Percentiles rank a stretch among this genome's conserved stretches.
Evolutionary conservation across 2,329 filamentous ascomycete genomes (phyloP).

Genomic region (Lecanicillium sp.): DNA sequence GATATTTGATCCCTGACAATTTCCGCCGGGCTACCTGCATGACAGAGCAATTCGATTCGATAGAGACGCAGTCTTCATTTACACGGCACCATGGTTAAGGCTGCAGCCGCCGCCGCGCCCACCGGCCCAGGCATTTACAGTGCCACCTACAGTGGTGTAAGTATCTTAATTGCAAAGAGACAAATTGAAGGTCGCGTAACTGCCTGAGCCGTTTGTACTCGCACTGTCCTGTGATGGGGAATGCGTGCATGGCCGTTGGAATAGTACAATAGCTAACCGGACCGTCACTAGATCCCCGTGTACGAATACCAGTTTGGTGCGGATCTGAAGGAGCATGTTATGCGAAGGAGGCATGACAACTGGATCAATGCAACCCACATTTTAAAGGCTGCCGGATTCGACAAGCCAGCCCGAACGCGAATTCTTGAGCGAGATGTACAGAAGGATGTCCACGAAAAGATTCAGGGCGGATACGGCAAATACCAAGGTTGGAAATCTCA

Average conservation of each 20-base stretch:
- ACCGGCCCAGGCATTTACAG: constrained; percentile 51
- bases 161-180: constrained; percentile 21
- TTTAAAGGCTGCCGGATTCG: constrained; percentile 90
- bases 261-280: too few species aligned
- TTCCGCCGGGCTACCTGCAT: too few species aligned
- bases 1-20: too few species aligned
- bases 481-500: constrained; percentile 64
- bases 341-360: constrained; percentile 86
- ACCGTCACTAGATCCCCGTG: constrained; percentile 91
- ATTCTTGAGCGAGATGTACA: constrained; percentile 96
- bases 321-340: constrained; percentile 80
- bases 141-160: constrained; percentile 62
- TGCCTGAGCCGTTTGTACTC: too few species aligned
- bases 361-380: constrained; percentile 99
- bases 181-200: too few species aligned
- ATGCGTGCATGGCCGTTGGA: too few species aligned
- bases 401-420: constrained; percentile 90
- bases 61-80: not conserved
- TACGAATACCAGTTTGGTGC: constrained; percentile 84
- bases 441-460: constrained; percentile 93
- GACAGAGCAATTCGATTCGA: too few species aligned
- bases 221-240: too few species aligned
- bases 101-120: constrained; percentile 17
- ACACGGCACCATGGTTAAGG: constrained; percentile 39
- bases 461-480: constrained; percentile 97